A percentile compares a stretch with the other conserved stretches of the same genome.
Evolutionary conservation across 371 early-diverging fungal genomes (phyloP).

Genomic region (Ecytonucleospora hepatopenaei): DNA sequence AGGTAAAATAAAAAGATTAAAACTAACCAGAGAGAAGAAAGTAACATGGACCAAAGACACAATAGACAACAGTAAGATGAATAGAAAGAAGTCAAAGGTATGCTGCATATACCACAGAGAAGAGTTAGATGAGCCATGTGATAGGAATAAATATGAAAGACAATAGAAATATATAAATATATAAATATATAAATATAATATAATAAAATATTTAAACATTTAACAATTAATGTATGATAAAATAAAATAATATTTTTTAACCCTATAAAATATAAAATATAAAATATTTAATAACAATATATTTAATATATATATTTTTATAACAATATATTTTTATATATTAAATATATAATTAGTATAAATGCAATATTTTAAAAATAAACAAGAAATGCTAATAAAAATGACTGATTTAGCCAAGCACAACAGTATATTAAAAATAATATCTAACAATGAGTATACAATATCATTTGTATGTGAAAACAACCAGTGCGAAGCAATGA

Average conservation of each 20-base stretch:
- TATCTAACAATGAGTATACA: slow-evolving; percentile 38
- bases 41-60: slow-evolving; percentile 54
- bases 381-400: slow-evolving; percentile 49
- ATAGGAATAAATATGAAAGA: slow-evolving; percentile 50
- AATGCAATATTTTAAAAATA: slow-evolving; percentile 50
- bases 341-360: no score
- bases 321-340: no score
- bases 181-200: no score
- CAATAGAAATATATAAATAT: no score
- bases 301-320: no score
- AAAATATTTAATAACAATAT: no score
- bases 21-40: slow-evolving; percentile 32
- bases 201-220: no score
- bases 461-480: slow-evolving; percentile 51
- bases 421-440: slow-evolving; percentile 41
- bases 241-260: no score
- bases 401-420: slow-evolving; percentile 40
- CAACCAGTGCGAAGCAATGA: slow-evolving; percentile 50
- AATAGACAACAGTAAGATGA: slow-evolving; percentile 53
- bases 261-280: no score
- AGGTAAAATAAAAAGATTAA: slow-evolving; percentile 10
- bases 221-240: no score
- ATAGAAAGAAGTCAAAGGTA: slow-evolving; percentile 52
- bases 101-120: slow-evolving; percentile 53
- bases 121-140: slow-evolving; percentile 19